Evolutionary conservation across 176 grass and related monocot genomes (phyloP).

Genomic region (Avena insularis): DNA sequence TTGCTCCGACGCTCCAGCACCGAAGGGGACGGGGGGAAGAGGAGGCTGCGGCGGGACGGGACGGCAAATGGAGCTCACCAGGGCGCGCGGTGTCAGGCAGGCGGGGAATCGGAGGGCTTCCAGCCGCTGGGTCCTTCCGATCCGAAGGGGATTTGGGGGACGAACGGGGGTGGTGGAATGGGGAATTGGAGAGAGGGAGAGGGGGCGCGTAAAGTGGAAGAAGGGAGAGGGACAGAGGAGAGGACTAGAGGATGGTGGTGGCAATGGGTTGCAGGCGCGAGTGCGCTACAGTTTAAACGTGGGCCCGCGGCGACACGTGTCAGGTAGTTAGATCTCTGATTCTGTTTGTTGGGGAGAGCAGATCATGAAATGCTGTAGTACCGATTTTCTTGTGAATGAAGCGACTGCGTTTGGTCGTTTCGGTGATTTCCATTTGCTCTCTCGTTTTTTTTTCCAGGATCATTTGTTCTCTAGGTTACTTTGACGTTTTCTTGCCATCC

Average conservation of each 20-base stretch:
- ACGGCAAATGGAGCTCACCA: slow-evolving; percentile 38
- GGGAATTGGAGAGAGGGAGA: slow-evolving; percentile 38
- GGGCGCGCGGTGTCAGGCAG: not conserved
- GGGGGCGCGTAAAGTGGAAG: slow-evolving; percentile 22
- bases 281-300: slow-evolving; percentile 51
- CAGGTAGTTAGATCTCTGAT: not conserved
- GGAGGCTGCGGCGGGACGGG: not conserved
- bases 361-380: not conserved
- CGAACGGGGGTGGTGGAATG: not conserved
- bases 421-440: no score
- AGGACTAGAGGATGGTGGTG: not conserved
- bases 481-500: not conserved
- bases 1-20: not conserved
- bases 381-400: not conserved
- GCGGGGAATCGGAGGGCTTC: not conserved
- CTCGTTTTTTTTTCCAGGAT: no score
- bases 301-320: slow-evolving; percentile 29
- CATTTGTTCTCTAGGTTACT: not conserved
- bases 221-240: not conserved
- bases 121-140: not conserved
- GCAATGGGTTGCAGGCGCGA: not conserved
- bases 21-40: not conserved
- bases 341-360: not conserved
- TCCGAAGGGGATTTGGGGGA: slow-evolving; percentile 15
- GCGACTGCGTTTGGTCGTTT: not conserved